These are phyloP conservation scores for Mikania micrantha DNA, from an alignment of 129 eudicot genomes.

Conservation along the genomic window DNA sequence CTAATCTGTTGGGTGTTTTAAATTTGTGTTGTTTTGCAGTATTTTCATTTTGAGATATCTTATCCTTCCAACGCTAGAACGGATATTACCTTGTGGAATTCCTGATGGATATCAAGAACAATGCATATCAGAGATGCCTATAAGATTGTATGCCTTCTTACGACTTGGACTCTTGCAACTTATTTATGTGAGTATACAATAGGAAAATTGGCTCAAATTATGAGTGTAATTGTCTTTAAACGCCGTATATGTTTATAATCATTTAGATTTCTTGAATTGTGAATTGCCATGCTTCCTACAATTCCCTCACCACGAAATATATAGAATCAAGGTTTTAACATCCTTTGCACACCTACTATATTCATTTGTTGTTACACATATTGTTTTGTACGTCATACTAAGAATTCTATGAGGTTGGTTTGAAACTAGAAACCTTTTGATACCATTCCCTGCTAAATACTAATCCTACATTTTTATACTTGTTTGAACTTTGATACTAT, in stretches of 20 bases:
- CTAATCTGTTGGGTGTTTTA: slow-evolving; percentile 1
- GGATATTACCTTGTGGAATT: slow-evolving; percentile 73
- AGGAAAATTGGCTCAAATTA: slow-evolving; percentile 8
- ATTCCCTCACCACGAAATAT: background rate
- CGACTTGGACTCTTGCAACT: slow-evolving; percentile 68
- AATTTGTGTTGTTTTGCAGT: slow-evolving; percentile 47
- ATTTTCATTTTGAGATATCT: slow-evolving; percentile 55
- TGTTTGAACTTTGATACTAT: background rate
- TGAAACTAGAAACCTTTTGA: background rate
- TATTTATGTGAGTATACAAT: slow-evolving; percentile 65
- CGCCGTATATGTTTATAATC: background rate
- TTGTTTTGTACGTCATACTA: background rate
- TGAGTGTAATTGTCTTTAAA: slow-evolving; percentile 8
- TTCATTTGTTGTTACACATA: background rate
- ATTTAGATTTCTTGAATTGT: background rate
- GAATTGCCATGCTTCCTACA: background rate
- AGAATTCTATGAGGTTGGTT: background rate
- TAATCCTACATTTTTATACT: background rate
- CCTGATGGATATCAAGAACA: slow-evolving; percentile 37
- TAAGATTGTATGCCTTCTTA: slow-evolving; percentile 49
- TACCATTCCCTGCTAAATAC: background rate
- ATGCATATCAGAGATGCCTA: slow-evolving; percentile 48
- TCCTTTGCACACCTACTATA: background rate
- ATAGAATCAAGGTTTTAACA: background rate
- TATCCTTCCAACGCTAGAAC: slow-evolving; percentile 60